These are phyloP conservation scores for Rubia yunnanensis DNA, from an alignment of 257 asterid species.

Conservation along the genomic window DNA sequence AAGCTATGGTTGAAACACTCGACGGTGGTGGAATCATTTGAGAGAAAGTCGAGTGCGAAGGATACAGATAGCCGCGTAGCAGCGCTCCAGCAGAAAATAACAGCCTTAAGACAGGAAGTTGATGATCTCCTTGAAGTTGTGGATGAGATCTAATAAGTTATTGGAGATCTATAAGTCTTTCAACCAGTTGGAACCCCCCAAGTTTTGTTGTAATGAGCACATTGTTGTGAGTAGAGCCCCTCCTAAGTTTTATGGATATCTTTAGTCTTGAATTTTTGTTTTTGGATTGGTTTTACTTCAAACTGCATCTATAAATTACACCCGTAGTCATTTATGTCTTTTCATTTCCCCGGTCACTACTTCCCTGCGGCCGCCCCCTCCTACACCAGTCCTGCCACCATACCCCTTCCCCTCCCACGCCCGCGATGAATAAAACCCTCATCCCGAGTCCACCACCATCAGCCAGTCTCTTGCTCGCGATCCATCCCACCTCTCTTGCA, in stretches of 20 bases:
- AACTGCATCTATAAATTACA: too few species aligned
- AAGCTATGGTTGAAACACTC: constrained; percentile 84
- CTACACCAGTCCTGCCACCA: too few species aligned
- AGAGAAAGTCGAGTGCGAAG: constrained; percentile 70
- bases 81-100: constrained; percentile 65
- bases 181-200: background rate
- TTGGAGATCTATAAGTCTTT: background rate
- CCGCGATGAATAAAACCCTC: too few species aligned
- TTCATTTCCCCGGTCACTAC: too few species aligned
- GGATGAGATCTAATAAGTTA: constrained; percentile 53
- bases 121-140: constrained; percentile 79
- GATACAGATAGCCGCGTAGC: constrained; percentile 80
- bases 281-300: background rate
- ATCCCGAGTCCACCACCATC: too few species aligned
- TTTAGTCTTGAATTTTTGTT: background rate
- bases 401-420: too few species aligned
- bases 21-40: constrained; percentile 62
- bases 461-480: too few species aligned
- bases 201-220: constrained; percentile 2
- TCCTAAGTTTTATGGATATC: background rate
- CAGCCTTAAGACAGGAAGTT: constrained; percentile 74
- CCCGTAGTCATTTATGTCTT: too few species aligned
- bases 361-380: too few species aligned
- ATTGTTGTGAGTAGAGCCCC: background rate
- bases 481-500: too few species aligned